A percentile compares a stretch with the other conserved stretches of the same genome.
These are phyloP conservation scores for Zasmidium citrigriseum DNA, from an alignment of 2,329 filamentous ascomycete genomes.

Conservation along the genomic window DNA sequence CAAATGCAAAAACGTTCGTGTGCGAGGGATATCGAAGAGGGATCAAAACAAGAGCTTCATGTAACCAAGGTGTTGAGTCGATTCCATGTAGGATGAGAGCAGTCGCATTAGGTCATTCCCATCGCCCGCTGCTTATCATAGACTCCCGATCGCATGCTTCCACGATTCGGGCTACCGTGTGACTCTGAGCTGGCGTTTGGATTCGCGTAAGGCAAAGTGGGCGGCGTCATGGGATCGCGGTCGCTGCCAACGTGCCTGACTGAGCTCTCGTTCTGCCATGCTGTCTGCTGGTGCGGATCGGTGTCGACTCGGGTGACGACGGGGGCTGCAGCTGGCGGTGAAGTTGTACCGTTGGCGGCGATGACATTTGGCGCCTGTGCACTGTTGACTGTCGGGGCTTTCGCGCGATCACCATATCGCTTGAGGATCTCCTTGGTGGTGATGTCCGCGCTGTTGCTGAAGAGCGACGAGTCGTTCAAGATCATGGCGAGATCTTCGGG, in stretches of 20 bases:
- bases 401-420: slow-evolving; percentile 81
- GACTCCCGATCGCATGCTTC: slow-evolving; percentile 25
- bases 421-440: slow-evolving; percentile 97
- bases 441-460: slow-evolving; percentile 79
- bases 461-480: slow-evolving; percentile 78
- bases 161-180: slow-evolving; percentile 33
- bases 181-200: slow-evolving; percentile 31
- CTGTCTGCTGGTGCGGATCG: slow-evolving; percentile 70
- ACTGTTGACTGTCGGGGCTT: slow-evolving; percentile 46
- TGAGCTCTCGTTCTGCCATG: slow-evolving; percentile 81
- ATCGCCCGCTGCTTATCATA: slow-evolving; percentile 32
- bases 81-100: neutral
- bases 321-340: slow-evolving; percentile 48
- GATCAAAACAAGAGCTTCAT: neutral
- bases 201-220: slow-evolving; percentile 31
- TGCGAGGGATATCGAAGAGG: neutral
- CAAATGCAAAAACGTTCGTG: neutral
- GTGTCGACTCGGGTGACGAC: slow-evolving; percentile 76
- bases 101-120: slow-evolving; percentile 15
- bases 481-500: slow-evolving; percentile 88
- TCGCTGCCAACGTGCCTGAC: slow-evolving; percentile 67
- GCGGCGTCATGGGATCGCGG: slow-evolving; percentile 26
- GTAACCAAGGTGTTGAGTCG: neutral
- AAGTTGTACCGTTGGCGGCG: slow-evolving; percentile 36
- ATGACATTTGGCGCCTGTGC: slow-evolving; percentile 34